Evolutionary conservation across 2,329 filamentous ascomycete species (phyloP), one percentile per base, ranked within the genome.

Genomic region (Sporothrix brasiliensis): DNA sequence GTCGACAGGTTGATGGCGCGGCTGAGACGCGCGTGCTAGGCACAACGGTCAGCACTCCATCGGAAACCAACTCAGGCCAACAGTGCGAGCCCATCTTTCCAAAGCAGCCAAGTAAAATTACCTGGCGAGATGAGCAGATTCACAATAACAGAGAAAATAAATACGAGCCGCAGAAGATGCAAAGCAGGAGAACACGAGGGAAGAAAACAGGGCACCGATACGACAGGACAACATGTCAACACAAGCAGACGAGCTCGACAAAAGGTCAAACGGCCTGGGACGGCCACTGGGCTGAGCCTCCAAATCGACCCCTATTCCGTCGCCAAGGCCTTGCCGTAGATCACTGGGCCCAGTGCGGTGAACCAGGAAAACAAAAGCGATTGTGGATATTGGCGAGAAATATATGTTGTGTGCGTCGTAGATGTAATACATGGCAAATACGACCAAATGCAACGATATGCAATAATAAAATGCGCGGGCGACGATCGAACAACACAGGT

Each of bases 11-110:
- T 60, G 56, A 41, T 34, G 44, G 34, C 34, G 34, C 34, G 34
- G 34, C 34, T 34, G 34, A 34, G 34, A 34, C 34, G 6, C 7
- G 34, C 6, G 34, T 11, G 30, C 21, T n/a, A 24, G 58, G 58
- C 58, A 47, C 44, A 63, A 47, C 58, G 58, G 58, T 27, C 39
- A 61, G 30, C 58, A 27, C 58, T 27, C 39, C 39, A 47, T 13
- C 39, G 16, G 52, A 9, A 9, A 16, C 52, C 41, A 14, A 44
- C 6, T 54, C 24, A 16, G 58, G 58, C 39, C 58, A 47, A 47
- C 58, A 27, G 41, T 63, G 58, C 58, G 58, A 47, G 41, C 39
- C 39, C 58, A n/a, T n/a, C 44, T 63, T 63, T 63, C n/a, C 56
- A 61, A 14, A 44, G 24, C 53, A 56, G 53, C 24, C 53, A 34